phyloP scores from a whole-genome alignment of 139 green algal genomes.

The Chlamydomonas sp. region DNA sequence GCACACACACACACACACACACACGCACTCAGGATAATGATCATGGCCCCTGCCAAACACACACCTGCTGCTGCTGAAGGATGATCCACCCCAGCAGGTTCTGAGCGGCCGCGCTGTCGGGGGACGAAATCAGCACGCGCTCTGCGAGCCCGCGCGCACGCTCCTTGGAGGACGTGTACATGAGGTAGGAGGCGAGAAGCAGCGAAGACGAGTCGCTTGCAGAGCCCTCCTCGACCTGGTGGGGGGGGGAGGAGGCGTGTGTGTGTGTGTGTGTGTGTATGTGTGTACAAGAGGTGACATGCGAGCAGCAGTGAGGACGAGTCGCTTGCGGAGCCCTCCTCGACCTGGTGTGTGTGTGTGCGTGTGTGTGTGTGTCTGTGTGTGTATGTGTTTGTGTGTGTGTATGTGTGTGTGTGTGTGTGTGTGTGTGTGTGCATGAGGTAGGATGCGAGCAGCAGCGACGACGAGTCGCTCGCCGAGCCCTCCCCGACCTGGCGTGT shows the following conservation, averaged over 20 bases:
- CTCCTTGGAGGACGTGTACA: slow-evolving; percentile 34
- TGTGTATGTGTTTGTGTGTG: no score
- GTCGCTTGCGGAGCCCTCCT: no score
- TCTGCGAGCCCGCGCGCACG: slow-evolving; percentile 40
- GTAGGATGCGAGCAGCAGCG: slow-evolving; percentile 43
- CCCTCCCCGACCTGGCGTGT: slow-evolving; percentile 32
- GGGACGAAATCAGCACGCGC: slow-evolving; percentile 34
- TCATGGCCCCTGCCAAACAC: no score
- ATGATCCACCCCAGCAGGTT: slow-evolving; percentile 54
- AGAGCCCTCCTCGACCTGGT: slow-evolving; percentile 4
- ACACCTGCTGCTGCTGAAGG: slow-evolving; percentile 43
- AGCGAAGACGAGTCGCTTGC: slow-evolving; percentile 19
- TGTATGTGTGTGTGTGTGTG: no score
- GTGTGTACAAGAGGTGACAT: no score
- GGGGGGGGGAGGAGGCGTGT: not conserved
- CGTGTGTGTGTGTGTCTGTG: no score
- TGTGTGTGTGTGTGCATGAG: slow-evolving; percentile 26
- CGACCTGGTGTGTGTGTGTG: no score
- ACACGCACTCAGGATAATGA: no score
- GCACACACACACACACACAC: no score
- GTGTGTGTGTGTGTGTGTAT: not conserved
- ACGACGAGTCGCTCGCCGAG: slow-evolving; percentile 18
- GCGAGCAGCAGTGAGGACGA: no score
- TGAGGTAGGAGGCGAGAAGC: slow-evolving; percentile 37
- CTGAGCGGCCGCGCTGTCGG: slow-evolving; percentile 6